Conservation (phyloP, 371 early-diverging fungal species). For the Ordospora colligata region DNA sequence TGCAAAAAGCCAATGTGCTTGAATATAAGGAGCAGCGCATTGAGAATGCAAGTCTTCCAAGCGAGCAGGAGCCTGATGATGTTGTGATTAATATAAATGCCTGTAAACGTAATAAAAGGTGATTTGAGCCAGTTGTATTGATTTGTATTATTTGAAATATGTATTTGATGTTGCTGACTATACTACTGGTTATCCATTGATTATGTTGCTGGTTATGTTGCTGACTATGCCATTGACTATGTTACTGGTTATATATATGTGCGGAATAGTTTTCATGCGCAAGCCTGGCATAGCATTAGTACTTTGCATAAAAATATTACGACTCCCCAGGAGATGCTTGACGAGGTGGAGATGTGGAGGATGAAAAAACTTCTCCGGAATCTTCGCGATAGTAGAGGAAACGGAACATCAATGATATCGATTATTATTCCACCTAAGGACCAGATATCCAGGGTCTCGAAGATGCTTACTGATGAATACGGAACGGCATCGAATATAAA, state of each 20-base stretch:
- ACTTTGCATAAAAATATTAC: background rate
- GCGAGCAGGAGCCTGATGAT: background rate
- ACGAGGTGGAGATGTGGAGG: constrained; percentile 68
- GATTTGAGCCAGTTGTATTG: too few relatives aligned
- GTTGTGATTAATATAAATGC: constrained; percentile 5
- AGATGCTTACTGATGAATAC: constrained; percentile 95
- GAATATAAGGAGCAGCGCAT: constrained; percentile 13
- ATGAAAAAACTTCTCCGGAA: constrained; percentile 89
- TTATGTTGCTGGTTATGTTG: too few relatives aligned
- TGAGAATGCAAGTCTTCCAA: background rate
- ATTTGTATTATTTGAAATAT: background rate
- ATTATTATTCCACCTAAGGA: constrained; percentile 82
- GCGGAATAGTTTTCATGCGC: too few relatives aligned
- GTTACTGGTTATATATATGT: too few relatives aligned
- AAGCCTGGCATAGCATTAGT: too few relatives aligned
- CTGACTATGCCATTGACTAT: too few relatives aligned
- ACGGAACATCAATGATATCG: constrained; percentile 98
- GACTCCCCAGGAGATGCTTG: constrained; percentile 23
- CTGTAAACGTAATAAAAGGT: constrained; percentile 14
- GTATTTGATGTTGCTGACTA: background rate
- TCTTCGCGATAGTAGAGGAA: constrained; percentile 84
- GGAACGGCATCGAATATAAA: constrained; percentile 99
- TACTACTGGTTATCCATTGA: too few relatives aligned
- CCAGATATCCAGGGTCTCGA: constrained; percentile 78
- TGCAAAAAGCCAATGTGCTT: constrained; percentile 1